A percentile compares a stretch with the other conserved stretches of the same genome.
phyloP scores from a whole-genome alignment of 2,329 filamentous ascomycete genomes.

The Camillea tinctor region DNA sequence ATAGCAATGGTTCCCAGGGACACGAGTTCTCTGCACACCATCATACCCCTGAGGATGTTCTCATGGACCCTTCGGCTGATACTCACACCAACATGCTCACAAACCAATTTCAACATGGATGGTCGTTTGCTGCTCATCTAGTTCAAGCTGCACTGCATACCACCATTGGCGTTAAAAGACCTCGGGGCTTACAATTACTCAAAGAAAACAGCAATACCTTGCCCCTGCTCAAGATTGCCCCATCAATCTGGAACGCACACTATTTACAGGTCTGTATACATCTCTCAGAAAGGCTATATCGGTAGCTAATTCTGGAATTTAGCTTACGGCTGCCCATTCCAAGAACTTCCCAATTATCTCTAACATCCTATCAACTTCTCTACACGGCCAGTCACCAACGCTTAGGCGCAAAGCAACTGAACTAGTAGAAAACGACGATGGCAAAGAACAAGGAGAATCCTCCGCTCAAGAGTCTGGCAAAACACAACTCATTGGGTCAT shows the following conservation, averaged over 20 bases:
- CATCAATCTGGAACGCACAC: slow-evolving; percentile 17
- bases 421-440: slow-evolving; percentile 5
- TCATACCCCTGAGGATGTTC: neutral
- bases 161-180: slow-evolving; percentile 10
- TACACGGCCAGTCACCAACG: slow-evolving; percentile 20
- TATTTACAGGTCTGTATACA: slow-evolving; percentile 13
- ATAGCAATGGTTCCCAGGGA: neutral
- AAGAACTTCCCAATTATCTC: slow-evolving; percentile 24
- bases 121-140: slow-evolving; percentile 7
- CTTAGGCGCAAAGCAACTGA: slow-evolving; percentile 19
- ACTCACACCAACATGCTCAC: slow-evolving; percentile 4
- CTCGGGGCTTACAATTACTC: slow-evolving; percentile 2
- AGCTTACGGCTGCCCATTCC: slow-evolving; percentile 21
- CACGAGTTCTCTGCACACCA: neutral
- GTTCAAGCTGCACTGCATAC: slow-evolving; percentile 10
- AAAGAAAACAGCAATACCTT: slow-evolving; percentile 1
- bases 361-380: slow-evolving; percentile 20
- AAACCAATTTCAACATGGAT: neutral
- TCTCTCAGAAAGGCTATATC: neutral
- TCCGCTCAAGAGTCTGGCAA: neutral
- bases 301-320: neutral
- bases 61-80: neutral
- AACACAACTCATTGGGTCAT: slow-evolving; percentile 7
- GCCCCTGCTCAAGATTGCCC: slow-evolving; percentile 18
- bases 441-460: neutral